Evolutionary conservation across 805 yeast species (phyloP), one percentile per base, ranked within the genome.

Genomic region (Starmera caribaea): DNA sequence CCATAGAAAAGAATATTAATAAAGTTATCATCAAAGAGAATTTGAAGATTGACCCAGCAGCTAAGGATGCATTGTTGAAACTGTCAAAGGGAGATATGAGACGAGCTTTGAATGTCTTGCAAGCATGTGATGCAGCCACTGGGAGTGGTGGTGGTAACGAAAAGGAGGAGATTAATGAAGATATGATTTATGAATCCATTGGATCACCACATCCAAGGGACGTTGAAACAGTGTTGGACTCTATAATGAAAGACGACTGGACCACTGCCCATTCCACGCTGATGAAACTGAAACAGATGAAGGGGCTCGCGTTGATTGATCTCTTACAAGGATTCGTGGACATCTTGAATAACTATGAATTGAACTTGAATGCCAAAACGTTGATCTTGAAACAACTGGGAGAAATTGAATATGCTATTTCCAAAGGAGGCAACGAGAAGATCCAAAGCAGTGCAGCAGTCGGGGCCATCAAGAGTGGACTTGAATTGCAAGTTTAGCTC

Each of bases 51-150:
- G 54, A 68, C 1, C 60, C 68, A 0, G 76, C 68, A 1, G 97
- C 95, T 0, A 63, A 73, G 34, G 59, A 62, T 1, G 78, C 96
- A 2, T 63, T 92, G 36, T 65, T 92, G 41, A 68, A 65, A 39
- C 68, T 92, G 40, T 73, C 92, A n/a, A 74, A 79, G 42, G 99
- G 99, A 38, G 99, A 92, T 60, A 92, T 92, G 98, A 76, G 99
- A 65, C 76, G 85, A 38, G 95, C 95, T 1, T 68, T 92, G 50
- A 92, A 92, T 54, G 96, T 92, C 5, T 62, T 92, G 42, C 99
- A 92, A 61, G 95, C 97, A 0, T 86, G 97, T 59, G 75, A 82
- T 45, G 89, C 96, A 0, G 84, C 95, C 2, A 55, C 74, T 15
- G 76, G 74, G n/a, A n/a, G n/a, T n/a, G n/a, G n/a, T n/a, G n/a